Evolutionary conservation across 2,329 filamentous ascomycete species (phyloP).

Genomic region (Paramyrothecium sp.): DNA sequence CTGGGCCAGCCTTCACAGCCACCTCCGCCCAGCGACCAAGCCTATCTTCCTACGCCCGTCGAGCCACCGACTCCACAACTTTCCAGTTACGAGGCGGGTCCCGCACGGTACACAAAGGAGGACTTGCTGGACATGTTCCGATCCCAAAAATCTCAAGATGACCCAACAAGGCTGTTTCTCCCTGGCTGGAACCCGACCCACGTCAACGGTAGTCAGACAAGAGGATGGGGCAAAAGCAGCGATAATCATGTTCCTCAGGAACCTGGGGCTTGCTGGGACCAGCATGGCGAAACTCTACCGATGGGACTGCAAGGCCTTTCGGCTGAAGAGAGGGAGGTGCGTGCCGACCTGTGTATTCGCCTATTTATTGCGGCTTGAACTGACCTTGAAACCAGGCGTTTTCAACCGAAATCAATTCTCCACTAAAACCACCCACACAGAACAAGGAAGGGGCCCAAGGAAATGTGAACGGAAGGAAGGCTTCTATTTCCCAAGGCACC

Average conservation of each 20-base stretch:
- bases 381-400: slow-evolving; percentile 61
- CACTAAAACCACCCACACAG: slow-evolving; percentile 80
- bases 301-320: slow-evolving; percentile 72
- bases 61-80: slow-evolving; percentile 33
- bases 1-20: slow-evolving; percentile 39
- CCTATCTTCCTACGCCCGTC: slow-evolving; percentile 35
- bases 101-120: slow-evolving; percentile 72
- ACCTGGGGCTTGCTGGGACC: slow-evolving; percentile 91
- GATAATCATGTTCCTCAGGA: slow-evolving; percentile 75
- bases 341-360: slow-evolving; percentile 18
- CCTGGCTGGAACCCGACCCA: slow-evolving; percentile 77
- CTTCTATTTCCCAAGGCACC: slow-evolving; percentile 73
- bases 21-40: slow-evolving; percentile 31
- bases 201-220: slow-evolving; percentile 59
- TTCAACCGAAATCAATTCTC: slow-evolving; percentile 84
- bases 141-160: slow-evolving; percentile 45
- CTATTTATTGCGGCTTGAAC: slow-evolving; percentile 6
- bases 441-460: slow-evolving; percentile 63
- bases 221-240: slow-evolving; percentile 74
- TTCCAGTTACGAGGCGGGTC: slow-evolving; percentile 30
- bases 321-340: slow-evolving; percentile 58
- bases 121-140: slow-evolving; percentile 75
- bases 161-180: slow-evolving; percentile 65
- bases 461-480: slow-evolving; percentile 71
- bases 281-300: slow-evolving; percentile 66